Base-by-base conservation (phyloP, 176 grass and related monocot species). In the Melocanna baccifera region DNA sequence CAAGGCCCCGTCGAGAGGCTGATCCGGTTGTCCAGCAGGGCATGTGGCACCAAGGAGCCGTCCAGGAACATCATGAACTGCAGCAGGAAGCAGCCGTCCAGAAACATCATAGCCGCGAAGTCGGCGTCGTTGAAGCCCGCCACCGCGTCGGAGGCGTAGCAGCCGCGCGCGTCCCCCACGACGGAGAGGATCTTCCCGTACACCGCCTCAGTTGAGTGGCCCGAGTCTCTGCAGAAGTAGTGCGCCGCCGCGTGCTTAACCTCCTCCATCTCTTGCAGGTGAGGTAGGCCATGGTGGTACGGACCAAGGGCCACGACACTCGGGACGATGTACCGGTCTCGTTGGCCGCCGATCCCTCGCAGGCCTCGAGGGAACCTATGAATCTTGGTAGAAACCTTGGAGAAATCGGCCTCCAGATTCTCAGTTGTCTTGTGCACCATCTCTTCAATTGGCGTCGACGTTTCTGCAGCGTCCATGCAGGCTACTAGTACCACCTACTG, bases 1-100 rank as follows among this genome's bases (percentile, higher is more conserved):
- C 41, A 42, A 7, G 41, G 41, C 41, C 41, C 41, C 41, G 41
- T 42, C 41, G 41, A 42, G 8, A 42, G 9, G 41, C 41, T 42
- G 41, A 42, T 42, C 41, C 41, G 41, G 41, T 42, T 42, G 41
- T 42, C 41, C 41, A 42, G 9, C 8, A 42, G 34, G 34, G 34
- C 34, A 34, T 34, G 34, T 4, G 34, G 34, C 34, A 34, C 34
- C 34, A 34, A 0, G 34, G 4, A 34, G 34, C 34, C 34, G 34
- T 34, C 34, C 3, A 34, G 34, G 3, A 34, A 34, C 34, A 34
- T 34, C 22, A 58, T 23, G 46, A 18, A 69, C 18, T 47, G 20
- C 23, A 85, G 39, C 3, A 78, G 48, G 83, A 85, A 85, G 73
- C 83, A 85, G 63, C 73, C 74, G 9, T 85, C 74, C 1, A 85